Evolutionary conservation across 352 stramenopile genomes (phyloP), one percentile per base, ranked within the genome.

Genomic region (Pythium rhizo-oryzae): DNA sequence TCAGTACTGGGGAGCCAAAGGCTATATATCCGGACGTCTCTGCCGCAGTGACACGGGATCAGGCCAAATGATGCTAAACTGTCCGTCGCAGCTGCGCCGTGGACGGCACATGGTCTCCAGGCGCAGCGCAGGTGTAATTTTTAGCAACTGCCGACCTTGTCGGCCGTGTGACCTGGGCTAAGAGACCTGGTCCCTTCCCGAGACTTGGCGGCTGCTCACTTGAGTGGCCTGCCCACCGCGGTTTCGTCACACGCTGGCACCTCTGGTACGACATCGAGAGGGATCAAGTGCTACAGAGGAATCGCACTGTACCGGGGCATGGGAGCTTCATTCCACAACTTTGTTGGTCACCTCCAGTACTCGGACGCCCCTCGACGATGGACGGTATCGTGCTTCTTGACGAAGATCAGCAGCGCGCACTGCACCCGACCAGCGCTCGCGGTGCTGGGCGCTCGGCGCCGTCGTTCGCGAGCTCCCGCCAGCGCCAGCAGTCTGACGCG

Each of bases 401-500:
- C n/a, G 57, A 63, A 23, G 57, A 63, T 6, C 57, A 63, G 47
- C 57, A 55, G 43, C 57, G 57, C 8, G 21, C 41, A 24, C 57
- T 63, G 2, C 44, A 55, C 8, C 23, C 30, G 23, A 18, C 15
- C 28, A 58, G 52, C 15, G 18, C 7, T 2, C 23, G 24, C 50
- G 13, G 13, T 13, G 25, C 13, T 8, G 24, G 23, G 15, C 24
- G 7, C 15, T 23, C 13, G 3, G 7, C 50, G 13, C 25, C 50
- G 24, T 1, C 41, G 15, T 8, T n/a, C 13, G 12, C 41, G 15
- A 16, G 41, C 18, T 15, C 53, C 6, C 19, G 25, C 33, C 28
- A 30, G 9, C 7, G 54, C 18, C 60, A 81, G 71, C 41, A 72
- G 68, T 60, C 56, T 2, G 56, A 62, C 23, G 50, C 56, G 16